Evolutionary conservation across 257 asterid genomes (phyloP), one percentile per base, ranked within the genome.

Genomic region (Galeopsis tetrahit): DNA sequence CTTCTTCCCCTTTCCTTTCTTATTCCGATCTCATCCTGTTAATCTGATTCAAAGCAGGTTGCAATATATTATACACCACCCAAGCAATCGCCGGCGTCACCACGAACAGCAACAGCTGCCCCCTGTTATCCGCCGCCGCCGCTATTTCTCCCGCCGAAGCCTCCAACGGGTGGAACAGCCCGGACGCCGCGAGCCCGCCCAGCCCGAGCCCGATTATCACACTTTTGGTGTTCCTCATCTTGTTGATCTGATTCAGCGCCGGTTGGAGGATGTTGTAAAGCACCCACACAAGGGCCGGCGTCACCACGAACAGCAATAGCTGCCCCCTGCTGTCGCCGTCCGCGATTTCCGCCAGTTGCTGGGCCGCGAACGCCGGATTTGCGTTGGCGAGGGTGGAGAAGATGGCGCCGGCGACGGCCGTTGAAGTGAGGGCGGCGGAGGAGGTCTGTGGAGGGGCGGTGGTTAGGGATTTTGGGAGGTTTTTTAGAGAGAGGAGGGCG

Each of bases 11-110:
- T 68, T 43, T 44, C 13, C 8, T 66, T 14, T 4, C 1, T 82
- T 65, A 80, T 2, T 87, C 73, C 11, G 96, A 92, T 80, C 89
- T 87, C 97, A 90, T 93, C 89, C 55, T 80, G 83, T 89, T 90
- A 66, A 95, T 79, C 88, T 92, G 99, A 79, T 92, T 92, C 87
- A 95, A 79, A 68, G 98, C 98, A 15, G 99, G 99, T 80, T 87
- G 98, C 77, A 95, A 81, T 10, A 95, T 90, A 61, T 91, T 90
- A 86, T 77, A 92, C 38, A 77, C 68, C 77, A 95, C 98, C 98
- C 98, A 95, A 7, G 53, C 72, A 46, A 95, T 79, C 10, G 99
- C 98, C 57, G 99, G 98, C n/a, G 96, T 36, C 39, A 92, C 83
- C 3, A 95, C 99, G 14, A 92, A 78, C 78, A 94, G 75, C 85